Base-by-base conservation (phyloP, 805 yeast genomes). In the Monosporozyma solicola region DNA sequence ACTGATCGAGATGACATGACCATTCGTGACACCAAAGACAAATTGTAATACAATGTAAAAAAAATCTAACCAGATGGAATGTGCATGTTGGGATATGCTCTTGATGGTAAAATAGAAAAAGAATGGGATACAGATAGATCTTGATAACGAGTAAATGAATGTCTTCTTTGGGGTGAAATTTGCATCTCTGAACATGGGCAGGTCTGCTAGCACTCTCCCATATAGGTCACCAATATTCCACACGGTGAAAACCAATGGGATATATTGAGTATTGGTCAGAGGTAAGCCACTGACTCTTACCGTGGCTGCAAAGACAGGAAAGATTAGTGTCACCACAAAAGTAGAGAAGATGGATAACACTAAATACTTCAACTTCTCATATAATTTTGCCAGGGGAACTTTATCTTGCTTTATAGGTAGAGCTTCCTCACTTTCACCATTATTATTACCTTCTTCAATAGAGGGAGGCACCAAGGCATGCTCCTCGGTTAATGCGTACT, bases 171-270 rank as follows among this genome's bases (percentile, higher is more conserved):
- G 62, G 1, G 66, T 57, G 43, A 61, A 61, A 2, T 24, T 29
- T 1, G 57, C 48, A 47, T 54, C 45, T 47, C 61, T 57, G 54
- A 66, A 65, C 41, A 56, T 49, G 25, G 63, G 59, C 55, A 62
- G 48, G 39, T 2, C 87, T 82, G 74, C 96, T 82, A 37, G 55
- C 4, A 88, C 65, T 48, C 99, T 74, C 1, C 97, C 97, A 2
- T 74, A 67, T 29, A 94, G 73, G 65, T 92, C 99, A 20, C 98
- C 98, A 13, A 80, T 53, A 67, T 92, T 92, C 99, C 99, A 92
- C 15, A 86, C 66, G 24, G 91, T 72, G 65, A 85, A 89, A 2
- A 88, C 83, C 50, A 89, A 67, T 2, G 98, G 97, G 16, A 88
- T 78, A 62, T 78, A 84, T 37, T 83, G 72, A 0, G 67, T 58